Evolutionary conservation across 2,329 filamentous ascomycete species (phyloP), one percentile per base, ranked within the genome.

Genomic region (Myriosclerotinia duriaeana): DNA sequence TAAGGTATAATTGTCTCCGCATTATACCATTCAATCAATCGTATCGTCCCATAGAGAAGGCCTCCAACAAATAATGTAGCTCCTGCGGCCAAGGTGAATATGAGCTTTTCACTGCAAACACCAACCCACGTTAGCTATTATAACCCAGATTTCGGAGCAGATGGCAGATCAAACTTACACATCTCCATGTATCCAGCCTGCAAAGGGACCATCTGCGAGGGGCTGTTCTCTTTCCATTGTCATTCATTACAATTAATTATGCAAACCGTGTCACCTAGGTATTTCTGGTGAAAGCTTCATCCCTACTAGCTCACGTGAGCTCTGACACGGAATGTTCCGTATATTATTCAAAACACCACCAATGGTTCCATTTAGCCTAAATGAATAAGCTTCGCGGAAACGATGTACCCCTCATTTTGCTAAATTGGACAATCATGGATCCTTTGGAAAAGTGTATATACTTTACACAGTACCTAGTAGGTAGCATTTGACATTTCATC

Each of bases 1-100:
- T 90, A 93, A 44, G 79, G 80, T 53, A 86, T 83, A 6, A 79
- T 75, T n/a, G 76, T 75, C 70, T 82, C 81, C 53, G 72, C 70
- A 8, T 68, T 70, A 42, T 69, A 67, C 70, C 71, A 72, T 62
- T 72, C 69, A 26, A 72, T 65, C 11, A 73, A 58, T 20, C 54
- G 67, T 46, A 72, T 46, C 7, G 65, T 58, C 42, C 55, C 69
- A 53, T 71, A 75, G n/a, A 76, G 58, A 46, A 72, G 62, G 5
- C 68, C 42, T n/a, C 66, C 55, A 9, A 72, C 72, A 40, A 73
- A 67, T 20, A 67, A 20, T 26, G 71, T 70, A 11, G 69, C 70
- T 15, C 63, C 70, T 12, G 67, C 54, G 12, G 71, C 71, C 54
- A 70, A 64, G 22, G 66, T 44, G 53, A 71, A 68, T 40, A 74